Base-by-base conservation (phyloP, 495 filamentous ascomycete genomes). In the Hyaloscypha variabilis region DNA sequence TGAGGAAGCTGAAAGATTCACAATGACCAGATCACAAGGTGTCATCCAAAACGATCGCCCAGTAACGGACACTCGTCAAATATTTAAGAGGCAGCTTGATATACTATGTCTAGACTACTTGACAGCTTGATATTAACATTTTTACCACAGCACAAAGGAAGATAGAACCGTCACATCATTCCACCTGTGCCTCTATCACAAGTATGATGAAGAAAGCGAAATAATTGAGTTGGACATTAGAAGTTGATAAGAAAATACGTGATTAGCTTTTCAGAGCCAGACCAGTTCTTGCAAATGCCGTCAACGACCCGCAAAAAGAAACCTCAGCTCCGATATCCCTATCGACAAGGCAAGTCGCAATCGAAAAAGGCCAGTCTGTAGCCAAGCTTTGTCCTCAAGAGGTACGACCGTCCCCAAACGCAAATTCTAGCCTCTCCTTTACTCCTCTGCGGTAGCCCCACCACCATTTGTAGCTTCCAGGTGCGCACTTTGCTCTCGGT, bases 401-500 rank as follows among this genome's bases (percentile, higher is more conserved):
- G 28, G 61, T 39, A 59, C 30, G 28, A 59, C 30, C 62, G 24
- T 58, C 57, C 31, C n/a, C 60, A 61, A 64, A 62, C 29, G 55
- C 31, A 31, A 55, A 21, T 62, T 31, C 34, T 58, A 60, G 46
- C 36, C 62, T 24, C 13, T 51, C 50, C n/a, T 25, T 67, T 61
- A 70, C 28, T 62, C 65, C 52, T 73, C 68, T 8, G 63, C 26
- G 26, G 70, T 62, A 25, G 53, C 26, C 42, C 66, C 57, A 23
- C 51, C 74, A 52, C 79, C 78, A 67, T 81, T 82, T 52, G 80
- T 81, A 52, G 82, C 77, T 50, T 85, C 82, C 66, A 75, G 70
- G 64, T 75, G 75, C 64, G 73, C 73, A 63, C 59, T 69, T 30
- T 71, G 73, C 72, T 86, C 83, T 68, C 83, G 81, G 62, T 84